Conservation (phyloP, 208 protist species). For the Acanthamoeba healyi region DNA sequence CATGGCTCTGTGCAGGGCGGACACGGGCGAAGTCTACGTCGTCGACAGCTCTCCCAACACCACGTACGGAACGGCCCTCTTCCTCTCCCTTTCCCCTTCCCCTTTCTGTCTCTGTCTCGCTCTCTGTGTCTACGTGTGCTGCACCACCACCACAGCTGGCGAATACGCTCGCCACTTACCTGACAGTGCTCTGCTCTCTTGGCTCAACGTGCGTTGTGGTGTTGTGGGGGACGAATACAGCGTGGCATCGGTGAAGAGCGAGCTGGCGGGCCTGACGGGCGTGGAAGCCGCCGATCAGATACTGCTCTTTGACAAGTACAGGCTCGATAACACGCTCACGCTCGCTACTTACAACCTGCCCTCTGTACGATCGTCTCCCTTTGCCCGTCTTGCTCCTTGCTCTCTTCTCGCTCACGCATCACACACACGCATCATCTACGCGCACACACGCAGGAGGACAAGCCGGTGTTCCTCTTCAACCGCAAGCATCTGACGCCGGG, state of each 20-base stretch:
- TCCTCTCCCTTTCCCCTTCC: neutral
- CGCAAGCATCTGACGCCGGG: neutral
- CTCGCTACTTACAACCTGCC: constrained; percentile 29
- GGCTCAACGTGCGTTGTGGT: neutral
- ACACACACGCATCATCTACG: neutral
- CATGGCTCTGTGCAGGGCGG: neutral
- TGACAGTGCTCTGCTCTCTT: neutral
- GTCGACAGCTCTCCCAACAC: constrained; percentile 31
- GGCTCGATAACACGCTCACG: constrained; percentile 5
- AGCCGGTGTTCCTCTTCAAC: constrained; percentile 57
- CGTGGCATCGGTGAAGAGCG: constrained; percentile 6
- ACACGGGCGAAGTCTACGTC: constrained; percentile 31
- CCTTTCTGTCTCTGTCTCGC: neutral
- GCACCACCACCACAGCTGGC: no score
- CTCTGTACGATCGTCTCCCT: neutral
- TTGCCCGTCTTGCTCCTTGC: neutral
- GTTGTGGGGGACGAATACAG: neutral
- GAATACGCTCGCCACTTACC: neutral
- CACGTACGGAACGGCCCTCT: neutral
- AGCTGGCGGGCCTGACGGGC: neutral
- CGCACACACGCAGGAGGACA: constrained; percentile 19
- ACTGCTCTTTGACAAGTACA: constrained; percentile 15
- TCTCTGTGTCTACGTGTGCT: neutral
- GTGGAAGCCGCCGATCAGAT: constrained; percentile 37
- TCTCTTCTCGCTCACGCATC: neutral